phyloP scores from a whole-genome alignment of 345 rosid genomes.

The Populus deltoides region DNA sequence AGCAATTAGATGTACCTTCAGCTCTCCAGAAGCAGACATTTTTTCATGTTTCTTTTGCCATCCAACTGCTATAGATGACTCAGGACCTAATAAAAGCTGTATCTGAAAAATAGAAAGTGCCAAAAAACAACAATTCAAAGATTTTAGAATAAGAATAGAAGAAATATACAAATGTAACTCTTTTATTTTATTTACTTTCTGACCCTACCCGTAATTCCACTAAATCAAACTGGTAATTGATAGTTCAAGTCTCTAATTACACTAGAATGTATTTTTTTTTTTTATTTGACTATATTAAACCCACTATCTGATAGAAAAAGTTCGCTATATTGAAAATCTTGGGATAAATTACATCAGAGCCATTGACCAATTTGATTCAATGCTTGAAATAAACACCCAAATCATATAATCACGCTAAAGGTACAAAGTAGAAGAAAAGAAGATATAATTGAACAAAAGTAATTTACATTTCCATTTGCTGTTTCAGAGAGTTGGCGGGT shows the following conservation, averaged over 20 bases:
- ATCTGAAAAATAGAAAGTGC: constrained; percentile 44
- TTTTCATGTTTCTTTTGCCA: constrained; percentile 82
- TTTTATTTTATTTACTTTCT: constrained; percentile 10
- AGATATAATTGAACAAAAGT: constrained; percentile 1
- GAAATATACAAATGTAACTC: not conserved
- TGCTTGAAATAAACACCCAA: not conserved
- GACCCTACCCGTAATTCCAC: not conserved
- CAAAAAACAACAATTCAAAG: constrained; percentile 15
- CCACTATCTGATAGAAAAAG: not conserved
- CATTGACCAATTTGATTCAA: constrained; percentile 1
- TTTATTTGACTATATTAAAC: not conserved
- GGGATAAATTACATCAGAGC: not conserved
- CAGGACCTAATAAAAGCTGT: constrained; percentile 69
- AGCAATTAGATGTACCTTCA: constrained; percentile 50
- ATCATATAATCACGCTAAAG: not conserved
- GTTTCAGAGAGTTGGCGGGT: constrained; percentile 86
- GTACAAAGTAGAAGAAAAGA: not conserved
- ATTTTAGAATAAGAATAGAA: not conserved
- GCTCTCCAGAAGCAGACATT: constrained; percentile 67
- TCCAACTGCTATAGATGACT: constrained; percentile 75
- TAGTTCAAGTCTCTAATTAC: not conserved
- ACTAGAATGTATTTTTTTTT: not conserved
- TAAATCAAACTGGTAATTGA: not conserved
- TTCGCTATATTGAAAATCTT: not conserved
- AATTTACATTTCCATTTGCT: constrained; percentile 76